Percentiles rank a stretch among this genome's conserved stretches.
These are phyloP conservation scores for Knoxia roxburghii DNA, from an alignment of 257 asterid species.

Conservation along the genomic window DNA sequence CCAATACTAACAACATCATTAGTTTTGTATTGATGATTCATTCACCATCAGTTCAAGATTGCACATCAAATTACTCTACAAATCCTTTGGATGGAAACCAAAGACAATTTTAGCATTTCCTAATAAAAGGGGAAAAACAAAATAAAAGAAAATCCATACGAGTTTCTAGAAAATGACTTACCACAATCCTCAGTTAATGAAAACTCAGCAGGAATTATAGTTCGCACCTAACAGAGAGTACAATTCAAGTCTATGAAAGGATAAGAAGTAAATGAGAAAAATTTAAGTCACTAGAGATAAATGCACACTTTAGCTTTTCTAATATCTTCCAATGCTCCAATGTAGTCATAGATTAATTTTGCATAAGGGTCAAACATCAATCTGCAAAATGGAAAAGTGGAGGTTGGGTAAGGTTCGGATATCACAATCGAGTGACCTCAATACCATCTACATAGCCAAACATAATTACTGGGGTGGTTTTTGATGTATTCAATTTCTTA, in stretches of 20 bases:
- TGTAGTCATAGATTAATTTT: slow-evolving; percentile 77
- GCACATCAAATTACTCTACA: not conserved
- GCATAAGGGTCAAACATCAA: slow-evolving; percentile 82
- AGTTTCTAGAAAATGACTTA: slow-evolving; percentile 17
- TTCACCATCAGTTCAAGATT: not conserved
- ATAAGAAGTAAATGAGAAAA: slow-evolving; percentile 10
- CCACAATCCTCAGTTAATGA: slow-evolving; percentile 84
- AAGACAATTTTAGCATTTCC: not conserved
- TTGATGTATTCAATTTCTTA: slow-evolving; percentile 8
- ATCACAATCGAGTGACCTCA: not conserved
- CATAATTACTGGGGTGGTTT: not conserved
- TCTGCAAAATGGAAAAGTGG: slow-evolving; percentile 39
- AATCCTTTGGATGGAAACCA: not conserved
- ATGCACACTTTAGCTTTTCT: slow-evolving; percentile 86
- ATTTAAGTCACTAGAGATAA: slow-evolving; percentile 43
- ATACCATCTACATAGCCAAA: not conserved
- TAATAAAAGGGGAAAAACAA: not conserved
- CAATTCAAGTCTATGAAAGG: slow-evolving; percentile 19
- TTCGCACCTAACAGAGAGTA: slow-evolving; percentile 49
- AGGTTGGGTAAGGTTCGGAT: slow-evolving; percentile 3
- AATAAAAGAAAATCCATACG: not conserved
- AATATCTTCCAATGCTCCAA: slow-evolving; percentile 70
- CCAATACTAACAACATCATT: not conserved
- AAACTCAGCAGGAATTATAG: slow-evolving; percentile 53
- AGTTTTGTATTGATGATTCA: not conserved